Conservation (phyloP, 2,329 filamentous ascomycete species). For the Arthrobotrys conoides region DNA sequence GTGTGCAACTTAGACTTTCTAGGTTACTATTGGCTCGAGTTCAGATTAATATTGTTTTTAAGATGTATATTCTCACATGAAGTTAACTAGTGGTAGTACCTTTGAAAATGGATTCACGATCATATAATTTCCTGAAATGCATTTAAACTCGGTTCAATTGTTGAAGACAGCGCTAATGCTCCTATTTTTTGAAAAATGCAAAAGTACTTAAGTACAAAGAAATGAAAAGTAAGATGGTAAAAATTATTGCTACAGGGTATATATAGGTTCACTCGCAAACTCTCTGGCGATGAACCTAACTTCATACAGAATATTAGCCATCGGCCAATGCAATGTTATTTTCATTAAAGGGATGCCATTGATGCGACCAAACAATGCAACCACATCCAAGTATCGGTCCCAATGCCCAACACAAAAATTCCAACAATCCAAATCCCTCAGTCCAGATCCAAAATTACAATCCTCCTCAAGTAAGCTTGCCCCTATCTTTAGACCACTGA, state of each 20-base stretch:
- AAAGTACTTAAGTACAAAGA: neutral
- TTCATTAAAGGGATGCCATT: neutral
- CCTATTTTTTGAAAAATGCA: neutral
- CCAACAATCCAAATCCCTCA: neutral
- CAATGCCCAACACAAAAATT: neutral
- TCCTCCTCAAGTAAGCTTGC: neutral
- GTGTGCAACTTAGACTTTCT: no score
- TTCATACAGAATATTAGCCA: neutral
- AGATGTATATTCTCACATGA: no score
- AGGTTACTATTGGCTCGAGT: no score
- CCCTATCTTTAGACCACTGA: neutral
- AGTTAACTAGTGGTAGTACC: no score
- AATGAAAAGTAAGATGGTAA: neutral
- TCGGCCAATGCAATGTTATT: neutral
- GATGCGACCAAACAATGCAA: neutral
- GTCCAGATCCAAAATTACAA: neutral
- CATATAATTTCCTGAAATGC: neutral
- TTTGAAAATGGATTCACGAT: no score
- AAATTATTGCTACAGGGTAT: slow-evolving; percentile 12
- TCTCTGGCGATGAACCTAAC: neutral
- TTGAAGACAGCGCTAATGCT: neutral
- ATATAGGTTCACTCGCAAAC: neutral
- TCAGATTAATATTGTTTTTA: no score
- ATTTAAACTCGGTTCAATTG: neutral
- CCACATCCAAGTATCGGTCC: neutral